These are phyloP conservation scores for Lagenidium giganteum DNA, from an alignment of 352 stramenopile genomes.

Conservation along the genomic window DNA sequence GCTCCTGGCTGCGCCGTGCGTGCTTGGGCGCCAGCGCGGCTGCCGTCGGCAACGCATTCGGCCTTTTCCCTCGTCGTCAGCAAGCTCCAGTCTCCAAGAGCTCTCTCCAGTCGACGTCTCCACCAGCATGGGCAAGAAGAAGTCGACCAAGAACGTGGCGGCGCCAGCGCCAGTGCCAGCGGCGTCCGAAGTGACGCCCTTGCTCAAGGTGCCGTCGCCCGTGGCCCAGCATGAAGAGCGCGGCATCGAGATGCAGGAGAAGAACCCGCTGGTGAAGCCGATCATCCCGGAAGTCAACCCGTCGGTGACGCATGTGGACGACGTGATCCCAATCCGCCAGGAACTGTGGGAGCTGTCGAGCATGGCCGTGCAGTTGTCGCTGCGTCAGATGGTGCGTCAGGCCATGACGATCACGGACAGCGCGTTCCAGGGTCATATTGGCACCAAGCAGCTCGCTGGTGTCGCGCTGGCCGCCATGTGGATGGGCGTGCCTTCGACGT, in stretches of 20 bases:
- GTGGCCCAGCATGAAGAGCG: background rate
- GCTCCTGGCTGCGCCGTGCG: too few species aligned
- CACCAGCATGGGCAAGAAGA: constrained; percentile 5
- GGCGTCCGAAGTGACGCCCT: constrained; percentile 12
- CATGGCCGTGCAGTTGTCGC: constrained; percentile 36
- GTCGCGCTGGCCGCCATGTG: constrained; percentile 38
- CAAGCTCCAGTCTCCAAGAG: background rate
- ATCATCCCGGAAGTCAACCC: background rate
- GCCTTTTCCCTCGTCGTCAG: constrained; percentile 1
- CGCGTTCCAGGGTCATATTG: constrained; percentile 38
- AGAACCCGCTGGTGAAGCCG: constrained; percentile 10
- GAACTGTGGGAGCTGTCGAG: constrained; percentile 31
- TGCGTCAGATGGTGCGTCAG: constrained; percentile 39
- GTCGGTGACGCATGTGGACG: constrained; percentile 1
- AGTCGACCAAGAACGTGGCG: background rate
- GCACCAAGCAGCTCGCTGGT: constrained; percentile 37
- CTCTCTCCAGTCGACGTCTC: too few species aligned
- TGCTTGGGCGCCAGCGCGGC: too few species aligned
- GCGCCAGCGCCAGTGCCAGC: too few species aligned
- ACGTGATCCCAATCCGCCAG: constrained; percentile 24
- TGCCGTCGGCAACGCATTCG: too few species aligned
- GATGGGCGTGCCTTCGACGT: constrained; percentile 38
- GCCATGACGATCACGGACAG: constrained; percentile 41
- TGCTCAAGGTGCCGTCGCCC: constrained; percentile 5
- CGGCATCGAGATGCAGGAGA: constrained; percentile 18